Percentiles rank a stretch among this genome's conserved stretches.
These are phyloP conservation scores for Emergomyces pasteurianus DNA, from an alignment of 2,329 filamentous ascomycete species.

Conservation along the genomic window DNA sequence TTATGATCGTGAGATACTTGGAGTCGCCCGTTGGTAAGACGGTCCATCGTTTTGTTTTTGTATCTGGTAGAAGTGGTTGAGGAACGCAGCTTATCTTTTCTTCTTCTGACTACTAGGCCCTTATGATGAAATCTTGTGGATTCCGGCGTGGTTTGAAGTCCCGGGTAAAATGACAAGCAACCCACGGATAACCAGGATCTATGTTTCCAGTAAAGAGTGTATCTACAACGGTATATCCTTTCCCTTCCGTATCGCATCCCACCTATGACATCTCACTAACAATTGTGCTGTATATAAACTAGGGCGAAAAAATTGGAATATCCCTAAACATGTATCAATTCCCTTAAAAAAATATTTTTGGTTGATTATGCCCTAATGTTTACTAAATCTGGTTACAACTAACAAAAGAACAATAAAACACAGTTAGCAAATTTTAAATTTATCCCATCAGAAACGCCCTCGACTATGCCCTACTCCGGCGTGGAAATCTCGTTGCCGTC, in stretches of 20 bases:
- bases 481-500: neutral
- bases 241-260: neutral
- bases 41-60: neutral
- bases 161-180: neutral
- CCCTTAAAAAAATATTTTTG: neutral
- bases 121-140: neutral
- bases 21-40: neutral
- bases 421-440: constrained; percentile 1
- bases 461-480: neutral
- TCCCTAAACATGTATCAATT: neutral
- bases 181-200: neutral
- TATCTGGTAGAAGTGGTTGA: neutral
- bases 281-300: neutral
- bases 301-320: constrained; percentile 2
- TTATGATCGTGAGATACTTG: constrained; percentile 1
- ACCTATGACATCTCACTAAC: neutral
- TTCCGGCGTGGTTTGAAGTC: neutral
- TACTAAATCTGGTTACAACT: neutral
- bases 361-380: neutral
- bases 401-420: neutral
- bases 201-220: neutral
- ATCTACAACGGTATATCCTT: neutral
- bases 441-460: neutral
- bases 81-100: neutral
- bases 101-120: neutral